Base-by-base conservation (phyloP, 192 early-diverging fungal species). In the Backusella tuberculispora region DNA sequence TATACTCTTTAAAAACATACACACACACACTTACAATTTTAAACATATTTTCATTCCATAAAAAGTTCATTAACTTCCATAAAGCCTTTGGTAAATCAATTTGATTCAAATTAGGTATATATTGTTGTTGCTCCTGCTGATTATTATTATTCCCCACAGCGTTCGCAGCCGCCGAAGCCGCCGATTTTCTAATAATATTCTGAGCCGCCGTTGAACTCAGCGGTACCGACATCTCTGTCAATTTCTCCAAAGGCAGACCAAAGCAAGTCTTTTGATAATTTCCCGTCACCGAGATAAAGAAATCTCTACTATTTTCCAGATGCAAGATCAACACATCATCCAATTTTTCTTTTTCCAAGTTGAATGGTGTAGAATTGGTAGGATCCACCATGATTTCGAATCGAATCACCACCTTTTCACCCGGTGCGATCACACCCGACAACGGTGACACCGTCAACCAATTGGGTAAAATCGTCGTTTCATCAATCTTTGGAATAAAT, bases 291-390 rank as follows among this genome's bases (percentile, higher is more conserved):
- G 88, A 81, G 10, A 98, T 82, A 79, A 98, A 98, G 68, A 90
- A 91, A 68, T 98, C 95, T 43, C 92, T 92, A 12, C 94, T 92
- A 38, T 92, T 88, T 63, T 93, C 89, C 64, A 93, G 78, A 71
- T 92, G 93, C 15, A 98, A 74, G 26, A 98, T 88, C n/a, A 97
- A 76, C 71, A 90, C 92, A 72, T 96, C 92, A 6, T 87, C 86
- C 41, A 94, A 76, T 7, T 87, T 80, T 4, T 93, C 91, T 1
- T 80, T 66, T 2, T 85, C 86, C 21, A 78, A 76, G 69, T 92
- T 95, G 45, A 94, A 83, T 2, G 82, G 17, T 2, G 84, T 75
- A 0, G 88, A 86, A 0, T 81, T 83, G 5, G 73, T 69, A 10
- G 83, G 79, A 47, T 88, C 84, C 0, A 94, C 86, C 34, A 86